phyloP scores from a whole-genome alignment of 345 rosid species.

The Hirschfeldia incana region DNA sequence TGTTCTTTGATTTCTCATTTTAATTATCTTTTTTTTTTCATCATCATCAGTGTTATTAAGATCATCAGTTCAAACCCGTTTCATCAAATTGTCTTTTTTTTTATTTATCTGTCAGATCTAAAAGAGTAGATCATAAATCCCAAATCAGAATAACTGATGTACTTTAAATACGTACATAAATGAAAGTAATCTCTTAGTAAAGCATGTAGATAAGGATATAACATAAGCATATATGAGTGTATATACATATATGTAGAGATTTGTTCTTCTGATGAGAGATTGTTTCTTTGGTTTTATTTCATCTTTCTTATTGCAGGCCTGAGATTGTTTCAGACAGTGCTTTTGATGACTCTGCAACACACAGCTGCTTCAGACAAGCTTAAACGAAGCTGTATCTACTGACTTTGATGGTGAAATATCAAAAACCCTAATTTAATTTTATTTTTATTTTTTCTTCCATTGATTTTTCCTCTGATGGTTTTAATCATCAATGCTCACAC shows the following conservation, averaged over 20 bases:
- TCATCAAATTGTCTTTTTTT: background rate
- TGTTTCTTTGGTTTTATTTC: conserved; percentile 29
- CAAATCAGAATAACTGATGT: background rate
- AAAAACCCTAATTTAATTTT: conserved; percentile 43
- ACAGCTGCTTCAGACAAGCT: conserved; percentile 46
- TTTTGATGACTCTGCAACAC: conserved; percentile 57
- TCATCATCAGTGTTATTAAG: background rate
- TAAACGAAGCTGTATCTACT: conserved; percentile 57
- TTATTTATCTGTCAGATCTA: conserved; percentile 27
- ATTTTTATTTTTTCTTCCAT: conserved; percentile 33
- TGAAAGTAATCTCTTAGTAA: conserved; percentile 16
- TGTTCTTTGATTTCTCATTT: conserved; percentile 19
- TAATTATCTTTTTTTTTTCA: background rate
- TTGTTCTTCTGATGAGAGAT: conserved; percentile 38
- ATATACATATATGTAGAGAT: background rate
- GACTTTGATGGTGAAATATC: conserved; percentile 86
- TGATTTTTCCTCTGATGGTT: conserved; percentile 39
- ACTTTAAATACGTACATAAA: conserved; percentile 2
- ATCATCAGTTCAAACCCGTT: conserved; percentile 10
- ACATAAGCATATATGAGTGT: background rate
- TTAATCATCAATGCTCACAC: conserved; percentile 39
- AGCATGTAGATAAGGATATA: conserved; percentile 28
- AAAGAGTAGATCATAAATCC: conserved; percentile 2
- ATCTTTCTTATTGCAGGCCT: conserved; percentile 46
- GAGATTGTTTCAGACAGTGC: conserved; percentile 64